Evolutionary conservation across 1,139 yeast species (phyloP), one percentile per base, ranked within the genome.

Genomic region (Zhuliangozyma parablackwelliae): DNA sequence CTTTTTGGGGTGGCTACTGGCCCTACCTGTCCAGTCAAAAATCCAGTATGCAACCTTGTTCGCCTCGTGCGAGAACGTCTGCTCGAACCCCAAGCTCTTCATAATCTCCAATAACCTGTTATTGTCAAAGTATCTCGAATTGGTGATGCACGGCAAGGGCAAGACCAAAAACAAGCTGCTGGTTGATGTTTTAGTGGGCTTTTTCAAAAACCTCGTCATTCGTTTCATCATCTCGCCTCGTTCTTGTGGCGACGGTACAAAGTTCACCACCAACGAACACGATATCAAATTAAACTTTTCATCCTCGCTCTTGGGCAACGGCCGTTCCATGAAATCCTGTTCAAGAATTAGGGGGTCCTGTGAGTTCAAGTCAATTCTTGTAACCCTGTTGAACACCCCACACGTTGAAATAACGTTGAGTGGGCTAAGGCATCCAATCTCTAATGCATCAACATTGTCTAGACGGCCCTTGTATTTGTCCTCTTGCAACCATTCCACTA

Each of bases 271-370:
- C 43, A 90, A 61, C 0, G 96, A 88, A 45, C 96, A 82, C 4
- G 95, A 85, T 1, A 90, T 68, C 28, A 86, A 53, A 48, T 83
- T 74, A 55, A 81, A 89, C 39, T 58, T 66, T 4, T 76, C 81
- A 0, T 40, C 30, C 2, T 59, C 63, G 7, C 35, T 28, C 3
- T 44, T 40, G 0, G 95, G 94, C 4, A 78, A 43, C 3, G 88
- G 85, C 38, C 92, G 65, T 33, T 78, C 67, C 90, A 90, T 84
- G 52, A 90, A 90, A 56, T 92, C 94, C 57, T 87, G 95, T 57
- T 85, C 74, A 29, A 69, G 40, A 11, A 90, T 89, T 10, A 66
- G 59, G 0, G 82, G 83, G 47, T 84, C 83, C 54, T 86, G 94
- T 2, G 95, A 82, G 49, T 88, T 80, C 36, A 92, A 65, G 56